Evolutionary conservation across 306 rosid species (phyloP).

Genomic region (Clitoria ternatea): DNA sequence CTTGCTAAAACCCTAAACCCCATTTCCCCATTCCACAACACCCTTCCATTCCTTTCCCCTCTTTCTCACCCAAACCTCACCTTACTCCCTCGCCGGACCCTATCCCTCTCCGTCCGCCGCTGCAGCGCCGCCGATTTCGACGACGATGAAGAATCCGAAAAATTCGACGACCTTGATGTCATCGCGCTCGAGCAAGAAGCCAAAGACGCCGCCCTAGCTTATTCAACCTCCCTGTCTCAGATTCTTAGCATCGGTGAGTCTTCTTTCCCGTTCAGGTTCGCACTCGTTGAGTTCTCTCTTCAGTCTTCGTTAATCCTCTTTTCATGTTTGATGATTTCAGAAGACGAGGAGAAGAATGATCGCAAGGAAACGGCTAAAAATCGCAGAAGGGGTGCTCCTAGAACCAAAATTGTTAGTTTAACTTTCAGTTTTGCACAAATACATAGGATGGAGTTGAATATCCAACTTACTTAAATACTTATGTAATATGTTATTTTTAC

Average conservation of each 20-base stretch:
- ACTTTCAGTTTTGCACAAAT: background rate
- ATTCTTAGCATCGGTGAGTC: conserved; percentile 48
- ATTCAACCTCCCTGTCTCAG: conserved; percentile 53
- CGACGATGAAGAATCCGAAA: conserved; percentile 29
- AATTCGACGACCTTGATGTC: conserved; percentile 39
- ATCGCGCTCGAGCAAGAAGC: conserved; percentile 68
- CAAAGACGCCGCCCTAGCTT: conserved; percentile 47
- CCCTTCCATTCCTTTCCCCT: conserved; percentile 20
- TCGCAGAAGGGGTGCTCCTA: conserved; percentile 45
- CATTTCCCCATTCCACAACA: conserved; percentile 15
- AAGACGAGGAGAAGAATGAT: conserved; percentile 60
- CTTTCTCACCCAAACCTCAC: background rate
- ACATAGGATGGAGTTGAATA: no score
- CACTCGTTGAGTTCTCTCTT: background rate
- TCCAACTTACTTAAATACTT: no score
- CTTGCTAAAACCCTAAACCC: conserved; percentile 34
- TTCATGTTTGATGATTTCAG: conserved; percentile 40
- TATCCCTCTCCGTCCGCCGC: conserved; percentile 6
- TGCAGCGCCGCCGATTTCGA: conserved; percentile 9
- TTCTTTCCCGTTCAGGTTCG: background rate
- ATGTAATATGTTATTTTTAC: no score
- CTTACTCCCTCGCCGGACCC: conserved; percentile 27
- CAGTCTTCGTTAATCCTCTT: background rate
- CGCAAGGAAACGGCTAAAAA: conserved; percentile 35
- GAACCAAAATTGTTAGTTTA: conserved; percentile 43